A percentile compares a stretch with the other conserved stretches of the same genome.
phyloP scores from a whole-genome alignment of 192 early-diverging fungal species.

The Linnemannia exigua region DNA sequence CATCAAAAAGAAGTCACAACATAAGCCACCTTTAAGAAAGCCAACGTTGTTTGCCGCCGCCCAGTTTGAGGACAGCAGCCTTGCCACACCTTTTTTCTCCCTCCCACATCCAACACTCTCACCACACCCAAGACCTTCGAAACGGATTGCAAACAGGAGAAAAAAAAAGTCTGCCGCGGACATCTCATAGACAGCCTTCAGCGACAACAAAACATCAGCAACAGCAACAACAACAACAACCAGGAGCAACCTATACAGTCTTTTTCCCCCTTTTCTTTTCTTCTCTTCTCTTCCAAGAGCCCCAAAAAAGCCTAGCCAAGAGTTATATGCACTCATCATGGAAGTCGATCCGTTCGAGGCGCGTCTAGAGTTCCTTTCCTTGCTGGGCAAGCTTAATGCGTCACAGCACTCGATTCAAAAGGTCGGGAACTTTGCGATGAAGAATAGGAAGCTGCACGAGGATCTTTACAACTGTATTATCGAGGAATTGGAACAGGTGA shows the following conservation, averaged over 20 bases:
- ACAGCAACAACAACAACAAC: neutral
- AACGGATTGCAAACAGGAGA: neutral
- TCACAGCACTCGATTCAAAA: constrained; percentile 70
- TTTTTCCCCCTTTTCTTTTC: neutral
- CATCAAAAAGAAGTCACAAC: neutral
- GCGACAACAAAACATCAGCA: neutral
- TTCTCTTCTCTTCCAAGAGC: neutral
- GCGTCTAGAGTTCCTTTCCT: constrained; percentile 61
- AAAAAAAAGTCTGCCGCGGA: neutral
- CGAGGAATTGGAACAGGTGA: constrained; percentile 69
- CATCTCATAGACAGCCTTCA: no score
- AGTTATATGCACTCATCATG: constrained; percentile 12
- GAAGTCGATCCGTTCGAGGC: constrained; percentile 71
- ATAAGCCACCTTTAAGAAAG: neutral
- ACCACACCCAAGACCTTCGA: neutral
- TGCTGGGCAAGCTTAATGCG: constrained; percentile 69
- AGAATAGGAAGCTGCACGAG: constrained; percentile 62
- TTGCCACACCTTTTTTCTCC: neutral
- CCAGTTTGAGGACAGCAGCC: constrained; percentile 3
- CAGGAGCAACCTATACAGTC: neutral
- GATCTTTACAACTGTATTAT: constrained; percentile 71
- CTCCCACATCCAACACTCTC: neutral
- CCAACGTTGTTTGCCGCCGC: neutral
- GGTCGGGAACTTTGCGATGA: constrained; percentile 66
- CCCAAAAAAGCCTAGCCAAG: neutral